Percentiles rank a stretch among this genome's conserved stretches.
Evolutionary conservation across 129 eudicot species (phyloP).

Genomic region (Calendula officinalis): DNA sequence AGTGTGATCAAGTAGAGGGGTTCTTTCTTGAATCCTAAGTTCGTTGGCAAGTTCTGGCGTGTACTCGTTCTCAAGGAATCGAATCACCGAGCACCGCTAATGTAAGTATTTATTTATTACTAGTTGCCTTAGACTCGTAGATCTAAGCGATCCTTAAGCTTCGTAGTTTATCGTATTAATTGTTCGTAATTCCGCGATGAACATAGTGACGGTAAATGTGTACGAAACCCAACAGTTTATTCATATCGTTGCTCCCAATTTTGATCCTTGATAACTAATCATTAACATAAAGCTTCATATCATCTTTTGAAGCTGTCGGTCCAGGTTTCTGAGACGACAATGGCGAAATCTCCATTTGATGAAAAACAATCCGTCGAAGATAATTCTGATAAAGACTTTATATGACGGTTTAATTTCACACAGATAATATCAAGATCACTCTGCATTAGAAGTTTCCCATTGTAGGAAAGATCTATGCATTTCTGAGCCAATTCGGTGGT

Average conservation of each 20-base stretch:
- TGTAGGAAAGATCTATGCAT: slow-evolving; percentile 50
- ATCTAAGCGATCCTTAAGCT: too few species aligned
- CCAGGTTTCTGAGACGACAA: slow-evolving; percentile 74
- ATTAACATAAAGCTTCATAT: slow-evolving; percentile 63
- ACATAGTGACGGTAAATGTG: too few species aligned
- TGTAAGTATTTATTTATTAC: too few species aligned
- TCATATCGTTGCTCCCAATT: slow-evolving; percentile 64
- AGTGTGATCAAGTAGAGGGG: too few species aligned
- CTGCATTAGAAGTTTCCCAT: slow-evolving; percentile 86
- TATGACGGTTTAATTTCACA: slow-evolving; percentile 43
- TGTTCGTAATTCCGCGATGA: too few species aligned
- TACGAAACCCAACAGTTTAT: too few species aligned
- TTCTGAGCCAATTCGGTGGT: slow-evolving; percentile 43
- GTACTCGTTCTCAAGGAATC: too few species aligned
- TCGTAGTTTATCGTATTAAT: too few species aligned
- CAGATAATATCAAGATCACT: slow-evolving; percentile 70
- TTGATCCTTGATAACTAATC: slow-evolving; percentile 74
- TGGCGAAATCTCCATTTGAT: slow-evolving; percentile 40
- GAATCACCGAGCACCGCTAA: too few species aligned
- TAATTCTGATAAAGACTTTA: slow-evolving; percentile 39
- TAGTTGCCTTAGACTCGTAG: too few species aligned
- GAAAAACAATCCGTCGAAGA: slow-evolving; percentile 44
- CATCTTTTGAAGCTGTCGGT: slow-evolving; percentile 56
- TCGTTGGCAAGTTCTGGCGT: too few species aligned
- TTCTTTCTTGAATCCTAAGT: too few species aligned